Evolutionary conservation across 192 early-diverging fungal genomes (phyloP).

Genomic region (Coemansia sp.): DNA sequence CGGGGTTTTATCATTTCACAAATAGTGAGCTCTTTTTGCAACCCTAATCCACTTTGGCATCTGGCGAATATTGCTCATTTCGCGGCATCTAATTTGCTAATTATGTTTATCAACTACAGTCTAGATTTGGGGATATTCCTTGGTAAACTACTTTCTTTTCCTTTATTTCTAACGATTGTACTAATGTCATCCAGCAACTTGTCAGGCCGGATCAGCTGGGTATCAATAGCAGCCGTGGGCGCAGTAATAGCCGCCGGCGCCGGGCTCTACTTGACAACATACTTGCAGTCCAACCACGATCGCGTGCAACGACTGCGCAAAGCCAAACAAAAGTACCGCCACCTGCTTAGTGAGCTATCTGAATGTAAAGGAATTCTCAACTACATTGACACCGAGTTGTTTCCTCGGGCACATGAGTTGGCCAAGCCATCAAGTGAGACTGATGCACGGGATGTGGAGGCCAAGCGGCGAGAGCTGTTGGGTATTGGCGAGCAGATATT

Average conservation of each 20-base stretch:
- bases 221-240: conserved; percentile 9
- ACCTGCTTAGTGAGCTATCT: conserved; percentile 27
- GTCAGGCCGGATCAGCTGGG: background rate
- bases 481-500: conserved; percentile 29
- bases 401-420: conserved; percentile 20
- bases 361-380: conserved; percentile 39
- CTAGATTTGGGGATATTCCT: no score
- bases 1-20: background rate
- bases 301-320: conserved; percentile 22
- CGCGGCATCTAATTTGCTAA: background rate
- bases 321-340: conserved; percentile 32
- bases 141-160: no score
- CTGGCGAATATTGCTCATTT: conserved; percentile 3
- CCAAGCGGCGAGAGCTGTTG: conserved; percentile 19
- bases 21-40: background rate
- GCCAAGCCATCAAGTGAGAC: conserved; percentile 1
- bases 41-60: conserved; percentile 5
- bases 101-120: background rate
- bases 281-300: conserved; percentile 27
- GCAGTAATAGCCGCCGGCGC: conserved; percentile 21
- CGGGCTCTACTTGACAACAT: conserved; percentile 17
- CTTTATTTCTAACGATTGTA: no score
- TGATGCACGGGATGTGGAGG: background rate
- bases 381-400: conserved; percentile 26
- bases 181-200: background rate